Conservation (phyloP, 2,329 filamentous ascomycete genomes). For the Ophiognomonia clavigignenti-juglandacearum region DNA sequence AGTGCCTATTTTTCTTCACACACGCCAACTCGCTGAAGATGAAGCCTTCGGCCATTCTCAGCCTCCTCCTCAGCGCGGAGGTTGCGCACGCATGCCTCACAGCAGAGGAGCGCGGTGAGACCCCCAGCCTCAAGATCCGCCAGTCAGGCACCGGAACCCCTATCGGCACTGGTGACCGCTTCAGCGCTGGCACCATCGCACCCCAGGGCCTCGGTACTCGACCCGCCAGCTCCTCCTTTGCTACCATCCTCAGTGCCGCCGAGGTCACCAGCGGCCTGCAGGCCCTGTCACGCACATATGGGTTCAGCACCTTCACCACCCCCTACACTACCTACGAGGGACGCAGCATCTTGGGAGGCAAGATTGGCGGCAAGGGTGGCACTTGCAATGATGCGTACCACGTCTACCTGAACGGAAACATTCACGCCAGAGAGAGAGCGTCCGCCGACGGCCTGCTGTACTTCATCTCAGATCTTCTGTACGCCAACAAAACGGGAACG, state of each 20-base stretch:
- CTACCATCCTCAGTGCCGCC: slow-evolving; percentile 38
- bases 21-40: too few species aligned
- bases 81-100: too few species aligned
- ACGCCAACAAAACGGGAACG: slow-evolving; percentile 41
- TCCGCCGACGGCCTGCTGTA: slow-evolving; percentile 52
- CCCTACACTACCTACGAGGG: slow-evolving; percentile 40
- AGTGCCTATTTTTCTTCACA: too few species aligned
- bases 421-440: slow-evolving; percentile 55
- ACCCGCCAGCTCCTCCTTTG: slow-evolving; percentile 29
- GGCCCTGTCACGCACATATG: slow-evolving; percentile 35
- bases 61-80: too few species aligned
- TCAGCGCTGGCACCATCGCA: slow-evolving; percentile 32
- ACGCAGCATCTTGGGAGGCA: slow-evolving; percentile 33
- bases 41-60: too few species aligned
- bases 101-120: too few species aligned
- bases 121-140: too few species aligned
- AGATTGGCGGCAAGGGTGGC: too few species aligned
- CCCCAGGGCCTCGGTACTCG: slow-evolving; percentile 33
- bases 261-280: slow-evolving; percentile 41
- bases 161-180: slow-evolving; percentile 38
- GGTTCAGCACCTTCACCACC: slow-evolving; percentile 34
- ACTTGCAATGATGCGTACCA: slow-evolving; percentile 37
- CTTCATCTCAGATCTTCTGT: slow-evolving; percentile 52
- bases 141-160: slow-evolving; percentile 23
- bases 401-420: slow-evolving; percentile 47